Evolutionary conservation across 805 yeast species (phyloP).

Genomic region (Metschnikowia lunata): DNA sequence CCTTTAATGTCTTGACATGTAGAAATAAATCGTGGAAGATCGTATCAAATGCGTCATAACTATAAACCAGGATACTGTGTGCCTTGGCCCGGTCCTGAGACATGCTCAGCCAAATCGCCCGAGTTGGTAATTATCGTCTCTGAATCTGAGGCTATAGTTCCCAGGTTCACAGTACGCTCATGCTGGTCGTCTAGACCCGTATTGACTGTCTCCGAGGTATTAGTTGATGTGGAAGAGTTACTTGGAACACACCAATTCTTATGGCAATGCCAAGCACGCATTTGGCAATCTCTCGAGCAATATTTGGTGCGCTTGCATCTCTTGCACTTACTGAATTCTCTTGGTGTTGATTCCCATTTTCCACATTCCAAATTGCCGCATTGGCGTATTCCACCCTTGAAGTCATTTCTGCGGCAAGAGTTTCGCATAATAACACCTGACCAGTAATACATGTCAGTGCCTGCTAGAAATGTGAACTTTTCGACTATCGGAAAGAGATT

Average conservation of each 20-base stretch:
- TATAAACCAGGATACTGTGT: conserved; percentile 9
- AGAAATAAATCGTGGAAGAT: too few species aligned
- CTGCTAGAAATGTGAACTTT: conserved; percentile 69
- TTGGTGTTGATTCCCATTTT: conserved; percentile 84
- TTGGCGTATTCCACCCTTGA: conserved; percentile 84
- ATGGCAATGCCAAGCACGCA: conserved; percentile 88
- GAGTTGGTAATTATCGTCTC: conserved; percentile 12
- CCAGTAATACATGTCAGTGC: conserved; percentile 89
- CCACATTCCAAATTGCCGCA: conserved; percentile 94
- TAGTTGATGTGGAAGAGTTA: conserved; percentile 25
- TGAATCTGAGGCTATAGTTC: conserved; percentile 14
- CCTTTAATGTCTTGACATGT: too few species aligned
- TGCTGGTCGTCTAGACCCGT: conserved; percentile 9
- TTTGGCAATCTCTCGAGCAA: conserved; percentile 89
- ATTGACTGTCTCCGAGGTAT: conserved; percentile 10
- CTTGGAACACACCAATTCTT: conserved; percentile 85
- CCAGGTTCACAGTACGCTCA: conserved; percentile 14
- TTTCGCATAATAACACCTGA: conserved; percentile 97
- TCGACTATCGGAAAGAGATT: conserved; percentile 91
- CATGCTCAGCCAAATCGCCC: conserved; percentile 11
- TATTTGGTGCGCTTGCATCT: conserved; percentile 93
- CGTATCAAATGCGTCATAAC: neutral
- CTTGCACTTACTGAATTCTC: conserved; percentile 92
- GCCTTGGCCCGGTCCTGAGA: conserved; percentile 12
- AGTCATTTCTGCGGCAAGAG: conserved; percentile 87